Evolutionary conservation across 164 flowering plant species (phyloP).

Genomic region (Nymphaea thermarum): DNA sequence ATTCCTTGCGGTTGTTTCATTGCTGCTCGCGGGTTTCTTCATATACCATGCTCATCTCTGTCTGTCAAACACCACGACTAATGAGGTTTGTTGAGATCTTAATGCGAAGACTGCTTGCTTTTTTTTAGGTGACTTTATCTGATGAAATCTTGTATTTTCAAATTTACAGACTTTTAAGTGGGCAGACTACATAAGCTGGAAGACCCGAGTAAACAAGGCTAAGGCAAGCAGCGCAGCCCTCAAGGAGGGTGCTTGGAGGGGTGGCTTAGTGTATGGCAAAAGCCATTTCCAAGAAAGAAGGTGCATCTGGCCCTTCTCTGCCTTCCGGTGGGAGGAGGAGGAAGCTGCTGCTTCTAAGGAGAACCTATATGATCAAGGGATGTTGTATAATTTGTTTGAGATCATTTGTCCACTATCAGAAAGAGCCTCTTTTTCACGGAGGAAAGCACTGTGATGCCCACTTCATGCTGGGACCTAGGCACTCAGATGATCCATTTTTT

Average conservation of each 20-base stretch:
- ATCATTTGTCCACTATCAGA: conserved; percentile 52
- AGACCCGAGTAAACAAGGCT: conserved; percentile 64
- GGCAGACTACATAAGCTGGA: conserved; percentile 72
- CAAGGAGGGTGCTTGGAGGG: conserved; percentile 14
- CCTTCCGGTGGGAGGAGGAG: conserved; percentile 36
- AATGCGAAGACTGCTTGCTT: background rate
- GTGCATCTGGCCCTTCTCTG: conserved; percentile 1
- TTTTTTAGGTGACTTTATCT: background rate
- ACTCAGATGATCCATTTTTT: background rate
- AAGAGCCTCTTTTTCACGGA: conserved; percentile 38
- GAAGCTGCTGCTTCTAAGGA: conserved; percentile 28
- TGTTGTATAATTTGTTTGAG: conserved; percentile 45
- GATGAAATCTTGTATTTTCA: background rate
- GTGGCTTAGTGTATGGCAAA: background rate
- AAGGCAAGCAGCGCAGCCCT: conserved; percentile 70
- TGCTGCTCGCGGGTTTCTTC: conserved; percentile 78
- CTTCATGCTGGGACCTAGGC: background rate
- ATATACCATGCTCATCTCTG: conserved; percentile 78
- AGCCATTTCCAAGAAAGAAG: background rate
- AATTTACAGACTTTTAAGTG: conserved; percentile 70
- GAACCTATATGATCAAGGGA: conserved; percentile 68
- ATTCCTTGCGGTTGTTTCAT: conserved; percentile 66
- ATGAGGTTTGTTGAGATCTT: conserved; percentile 46
- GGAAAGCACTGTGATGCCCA: conserved; percentile 15
- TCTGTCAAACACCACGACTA: conserved; percentile 80